Evolutionary conservation across 345 rosid genomes (phyloP).

Genomic region (Erucastrum elatum): DNA sequence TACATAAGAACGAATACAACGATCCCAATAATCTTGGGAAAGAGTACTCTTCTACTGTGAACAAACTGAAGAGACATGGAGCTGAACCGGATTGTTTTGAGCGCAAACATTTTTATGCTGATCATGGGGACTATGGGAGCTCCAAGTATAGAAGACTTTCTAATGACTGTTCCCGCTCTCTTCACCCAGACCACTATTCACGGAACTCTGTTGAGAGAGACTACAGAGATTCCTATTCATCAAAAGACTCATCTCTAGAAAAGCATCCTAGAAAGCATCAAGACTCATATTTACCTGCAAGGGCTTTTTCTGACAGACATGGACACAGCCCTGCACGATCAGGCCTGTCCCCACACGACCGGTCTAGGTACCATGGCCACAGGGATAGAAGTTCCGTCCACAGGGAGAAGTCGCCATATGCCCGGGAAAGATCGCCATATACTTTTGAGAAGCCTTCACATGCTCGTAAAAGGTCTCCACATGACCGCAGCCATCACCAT

Average conservation of each 20-base stretch:
- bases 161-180: constrained; percentile 61
- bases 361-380: constrained; percentile 61
- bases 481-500: constrained; percentile 60
- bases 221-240: constrained; percentile 63
- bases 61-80: constrained; percentile 76
- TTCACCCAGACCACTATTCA: constrained; percentile 64
- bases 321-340: constrained; percentile 72
- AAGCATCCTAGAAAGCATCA: constrained; percentile 74
- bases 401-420: constrained; percentile 54
- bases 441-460: constrained; percentile 55
- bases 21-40: constrained; percentile 63
- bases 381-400: constrained; percentile 69
- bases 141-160: constrained; percentile 77
- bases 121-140: constrained; percentile 60
- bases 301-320: constrained; percentile 71
- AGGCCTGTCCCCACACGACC: constrained; percentile 76
- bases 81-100: constrained; percentile 67
- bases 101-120: constrained; percentile 56
- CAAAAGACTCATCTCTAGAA: constrained; percentile 58
- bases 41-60: constrained; percentile 56
- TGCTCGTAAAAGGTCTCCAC: constrained; percentile 70
- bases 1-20: constrained; percentile 59
- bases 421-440: constrained; percentile 54
- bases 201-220: constrained; percentile 65
- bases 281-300: constrained; percentile 65